Base-by-base conservation (phyloP, 2,329 filamentous ascomycete genomes). In the Epichloe aotearoae region DNA sequence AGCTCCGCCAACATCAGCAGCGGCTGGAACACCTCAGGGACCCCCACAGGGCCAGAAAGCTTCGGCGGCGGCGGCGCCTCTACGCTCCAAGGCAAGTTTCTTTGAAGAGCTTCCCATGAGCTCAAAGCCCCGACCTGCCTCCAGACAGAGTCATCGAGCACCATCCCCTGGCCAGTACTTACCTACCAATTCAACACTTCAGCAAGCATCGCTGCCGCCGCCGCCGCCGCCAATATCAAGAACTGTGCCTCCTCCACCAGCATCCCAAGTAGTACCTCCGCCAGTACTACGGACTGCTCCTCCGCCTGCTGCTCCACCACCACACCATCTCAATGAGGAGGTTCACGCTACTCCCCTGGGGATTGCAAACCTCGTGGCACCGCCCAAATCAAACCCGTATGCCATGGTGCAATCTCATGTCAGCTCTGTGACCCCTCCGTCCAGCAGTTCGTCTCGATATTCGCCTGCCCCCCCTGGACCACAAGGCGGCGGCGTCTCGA, bases 51-150 rank as follows among this genome's bases (percentile, higher is more conserved):
- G 56, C 4, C 61, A 63, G 33, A 72, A 69, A 45, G 55, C 67
- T 3, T 58, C 66, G 45, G 56, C 66, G 52, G 60, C 65, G 51
- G 48, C 66, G 52, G 60, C 65, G 51, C 48, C 67, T 59, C 54
- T 66, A 56, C 64, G 62, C 8, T 63, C 62, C 34, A 74, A 77
- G 54, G 66, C 73, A 38, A 80, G 76, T 57, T 91, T 91, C 63
- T 91, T 89, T 57, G 86, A 90, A 65, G 86, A 91, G 50, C 71
- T 91, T 20, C 86, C 86, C 1, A 65, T 84, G 48, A 66, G 75
- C 2, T 66, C 77, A 4, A 83, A 75, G 60, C 75, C 80, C n/a
- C 77, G 83, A 26, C 77, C 80, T 17, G 73, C 74, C 23, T 77
- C 79, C 1, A 73, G 80, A 50, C 75, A 77, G 30, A 74, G 72